phyloP scores from a whole-genome alignment of 306 rosid species.

The Datisca glomerata region DNA sequence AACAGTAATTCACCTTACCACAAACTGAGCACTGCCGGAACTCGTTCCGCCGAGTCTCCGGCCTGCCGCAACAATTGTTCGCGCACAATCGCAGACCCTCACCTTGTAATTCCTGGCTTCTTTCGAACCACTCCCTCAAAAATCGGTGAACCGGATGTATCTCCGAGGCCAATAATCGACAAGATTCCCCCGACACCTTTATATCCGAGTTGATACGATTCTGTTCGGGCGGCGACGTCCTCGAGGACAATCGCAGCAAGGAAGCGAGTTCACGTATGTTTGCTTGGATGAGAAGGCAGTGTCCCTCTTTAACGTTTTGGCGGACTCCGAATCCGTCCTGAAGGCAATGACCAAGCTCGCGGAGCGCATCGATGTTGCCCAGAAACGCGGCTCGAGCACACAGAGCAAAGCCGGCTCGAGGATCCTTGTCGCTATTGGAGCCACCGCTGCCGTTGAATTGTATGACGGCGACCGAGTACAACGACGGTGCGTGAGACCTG shows the following conservation, averaged over 20 bases:
- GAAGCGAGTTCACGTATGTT: constrained; percentile 57
- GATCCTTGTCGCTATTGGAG: constrained; percentile 42
- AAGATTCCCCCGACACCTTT: constrained; percentile 2
- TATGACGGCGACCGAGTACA: constrained; percentile 75
- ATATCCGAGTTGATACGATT: constrained; percentile 8
- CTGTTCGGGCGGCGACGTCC: constrained; percentile 19
- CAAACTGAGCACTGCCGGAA: constrained; percentile 83
- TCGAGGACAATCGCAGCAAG: constrained; percentile 17
- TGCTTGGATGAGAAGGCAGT: constrained; percentile 57
- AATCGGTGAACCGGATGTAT: constrained; percentile 55
- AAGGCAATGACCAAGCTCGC: constrained; percentile 84
- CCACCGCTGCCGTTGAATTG: constrained; percentile 97
- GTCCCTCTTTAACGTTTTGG: constrained; percentile 45
- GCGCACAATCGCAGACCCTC: constrained; percentile 47
- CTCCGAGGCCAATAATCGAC: constrained; percentile 37
- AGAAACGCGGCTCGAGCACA: constrained; percentile 62
- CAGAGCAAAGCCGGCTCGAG: constrained; percentile 60
- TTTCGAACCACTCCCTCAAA: constrained; percentile 60
- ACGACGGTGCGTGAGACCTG: constrained; percentile 50
- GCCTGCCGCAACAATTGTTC: constrained; percentile 64
- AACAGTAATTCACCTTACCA: constrained; percentile 69
- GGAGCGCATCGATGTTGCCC: constrained; percentile 74
- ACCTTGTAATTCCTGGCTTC: constrained; percentile 15
- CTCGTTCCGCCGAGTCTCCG: constrained; percentile 76
- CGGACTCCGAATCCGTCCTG: constrained; percentile 81